A percentile compares a stretch with the other conserved stretches of the same genome.
Evolutionary conservation across 73 alveolate genomes (phyloP).

Genomic region (Stentor roeselii): DNA sequence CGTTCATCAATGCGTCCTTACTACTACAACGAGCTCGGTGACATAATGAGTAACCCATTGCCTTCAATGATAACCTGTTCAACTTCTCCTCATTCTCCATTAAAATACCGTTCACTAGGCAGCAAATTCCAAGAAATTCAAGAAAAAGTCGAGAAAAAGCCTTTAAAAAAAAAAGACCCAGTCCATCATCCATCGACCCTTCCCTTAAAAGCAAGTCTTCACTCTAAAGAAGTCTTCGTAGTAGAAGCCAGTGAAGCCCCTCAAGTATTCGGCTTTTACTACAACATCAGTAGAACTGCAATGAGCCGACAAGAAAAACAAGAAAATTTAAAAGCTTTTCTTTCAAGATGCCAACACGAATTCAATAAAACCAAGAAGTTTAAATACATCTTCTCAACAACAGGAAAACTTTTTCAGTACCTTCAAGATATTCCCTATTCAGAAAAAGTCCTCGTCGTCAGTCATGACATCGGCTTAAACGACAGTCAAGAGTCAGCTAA

Average conservation of each 20-base stretch:
- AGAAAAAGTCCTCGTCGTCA: neutral
- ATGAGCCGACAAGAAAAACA: neutral
- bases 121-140: neutral
- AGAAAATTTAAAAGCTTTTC: neutral
- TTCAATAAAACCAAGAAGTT: neutral
- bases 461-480: neutral
- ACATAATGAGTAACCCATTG: neutral
- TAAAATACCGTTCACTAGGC: slow-evolving; percentile 9
- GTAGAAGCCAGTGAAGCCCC: neutral
- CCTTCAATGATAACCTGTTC: slow-evolving; percentile 4
- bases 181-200: neutral
- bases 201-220: neutral
- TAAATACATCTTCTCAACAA: neutral
- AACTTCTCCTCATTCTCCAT: neutral
- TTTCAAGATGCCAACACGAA: neutral
- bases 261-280: neutral
- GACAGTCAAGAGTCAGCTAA: neutral
- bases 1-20: neutral
- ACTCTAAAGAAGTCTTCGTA: slow-evolving; percentile 12
- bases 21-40: neutral
- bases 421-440: neutral
- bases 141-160: neutral
- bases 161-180: too few relatives aligned
- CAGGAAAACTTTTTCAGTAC: neutral
- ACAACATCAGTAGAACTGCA: neutral